Base-by-base conservation (phyloP, 805 yeast genomes). In the Barnettozyma californica region DNA sequence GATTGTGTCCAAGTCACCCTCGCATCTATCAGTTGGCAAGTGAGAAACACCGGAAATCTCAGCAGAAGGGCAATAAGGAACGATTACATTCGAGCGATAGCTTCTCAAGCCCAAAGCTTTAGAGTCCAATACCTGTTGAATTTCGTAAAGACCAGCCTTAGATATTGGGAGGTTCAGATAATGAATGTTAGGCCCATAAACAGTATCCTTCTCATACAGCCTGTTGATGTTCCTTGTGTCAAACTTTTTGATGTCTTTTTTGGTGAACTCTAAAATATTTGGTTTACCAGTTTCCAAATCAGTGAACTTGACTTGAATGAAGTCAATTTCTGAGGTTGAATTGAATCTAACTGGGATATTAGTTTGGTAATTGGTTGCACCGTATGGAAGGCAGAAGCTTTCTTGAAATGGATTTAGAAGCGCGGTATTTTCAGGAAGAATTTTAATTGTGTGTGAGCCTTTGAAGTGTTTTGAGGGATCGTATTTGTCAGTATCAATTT, bases 391-490 rank as follows among this genome's bases (percentile, higher is more conserved):
- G 68, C 99, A 94, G 51, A 76, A 77, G 5, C 78, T 72, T 26
- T 77, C 80, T 44, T 74, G 78, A 56, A 80, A 77, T 3, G 97
- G 97, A 54, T 91, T 89, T 57, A 94, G 68, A 58, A 75, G 72
- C 5, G 95, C 96, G 0, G 95, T 84, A 40, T 95, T 85, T 66
- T 92, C 97, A 0, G 99, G 98, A 33, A 94, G 70, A 52, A 87
- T 86, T 60, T 91, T 86, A 52, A 94, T 84, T 1, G 91, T 86
- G 60, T 87, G 87, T 39, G 81, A 81, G 40, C 99, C 99, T 59
- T 80, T 84, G 63, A 91, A 85, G 64, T 90, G 95, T 41, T 52
- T 54, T 23, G 58, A 47, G 1, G 43, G 56, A 46, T 44, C 69
- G 54, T 16, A 64, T 52, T 52, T 68, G 57, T 45, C 62, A 13